Evolutionary conservation across 495 filamentous ascomycete genomes (phyloP), one percentile per base, ranked within the genome.

Genomic region (Trichoderma virens): DNA sequence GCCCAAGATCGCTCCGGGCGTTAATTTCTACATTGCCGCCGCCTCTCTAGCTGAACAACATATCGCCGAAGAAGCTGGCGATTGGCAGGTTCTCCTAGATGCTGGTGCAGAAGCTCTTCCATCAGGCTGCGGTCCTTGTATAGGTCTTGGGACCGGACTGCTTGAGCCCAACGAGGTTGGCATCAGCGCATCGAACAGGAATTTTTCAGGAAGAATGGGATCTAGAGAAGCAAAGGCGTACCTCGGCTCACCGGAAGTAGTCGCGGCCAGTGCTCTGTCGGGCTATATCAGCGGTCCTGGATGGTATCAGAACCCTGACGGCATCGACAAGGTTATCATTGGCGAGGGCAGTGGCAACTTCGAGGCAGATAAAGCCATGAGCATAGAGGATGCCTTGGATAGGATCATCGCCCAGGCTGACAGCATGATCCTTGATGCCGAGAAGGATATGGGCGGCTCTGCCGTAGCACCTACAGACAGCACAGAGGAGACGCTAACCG

Each of bases 191-290:
- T 88, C 83, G 61, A 97, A 97, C 78, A 86, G 93, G 23, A 97
- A 96, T 74, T 97, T 96, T 80, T 93, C 94, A 76, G 93, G 91
- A 0, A 85, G 93, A 25, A 96, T 97, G 92, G 93, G 93, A 4
- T 86, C 81, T 6, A 86, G 81, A 8, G 86, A 92, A 5, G 91
- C 92, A 0, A 88, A 91, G 67, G 91, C 92, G 0, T 98, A 98
- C 72, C 86, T 98, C 2, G 90, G 87, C 9, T 92, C 87, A 65
- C 93, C 94, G 5, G 93, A 97, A 67, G 89, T 97, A 14, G 93
- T 98, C 3, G 93, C 93, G 18, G 93, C 93, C 0, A 92, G 88
- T 66, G 93, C 93, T 7, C 74, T 97, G 39, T 78, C 81, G 41
- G 93, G 93, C 27, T 85, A 82, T 66, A 91, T 97, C 59, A 78